Conservation (phyloP, 164 flowering plant species). For the grape (Vitis vinifera) region DNA sequence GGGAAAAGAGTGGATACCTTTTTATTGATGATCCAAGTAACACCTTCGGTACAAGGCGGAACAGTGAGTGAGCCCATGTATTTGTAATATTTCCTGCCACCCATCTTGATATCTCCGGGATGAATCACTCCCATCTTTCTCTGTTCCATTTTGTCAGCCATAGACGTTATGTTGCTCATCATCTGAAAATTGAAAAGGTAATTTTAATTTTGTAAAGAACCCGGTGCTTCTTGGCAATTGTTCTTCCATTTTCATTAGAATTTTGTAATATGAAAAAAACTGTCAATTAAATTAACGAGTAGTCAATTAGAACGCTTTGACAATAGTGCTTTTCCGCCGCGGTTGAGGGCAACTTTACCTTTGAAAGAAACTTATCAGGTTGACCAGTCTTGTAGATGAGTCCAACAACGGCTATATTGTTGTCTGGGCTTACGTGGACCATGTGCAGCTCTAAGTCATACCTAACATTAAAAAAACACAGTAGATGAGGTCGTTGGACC, state of each 20-base stretch:
- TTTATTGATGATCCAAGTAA: conserved; percentile 43
- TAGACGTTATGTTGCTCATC: conserved; percentile 11
- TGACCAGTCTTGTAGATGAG: conserved; percentile 44
- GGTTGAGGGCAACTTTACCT: conserved; percentile 27
- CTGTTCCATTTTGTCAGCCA: conserved; percentile 14
- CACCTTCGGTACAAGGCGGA: conserved; percentile 56
- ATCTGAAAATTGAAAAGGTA: conserved; percentile 20
- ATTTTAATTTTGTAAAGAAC: no score
- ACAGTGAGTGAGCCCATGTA: conserved; percentile 50
- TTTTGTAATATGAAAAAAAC: no score
- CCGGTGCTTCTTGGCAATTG: no score
- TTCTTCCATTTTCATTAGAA: no score
- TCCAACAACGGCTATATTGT: conserved; percentile 48
- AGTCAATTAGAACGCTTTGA: no score
- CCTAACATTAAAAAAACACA: conserved; percentile 22
- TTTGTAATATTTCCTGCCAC: conserved; percentile 32
- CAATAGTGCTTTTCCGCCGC: no score
- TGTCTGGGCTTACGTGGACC: conserved; percentile 45
- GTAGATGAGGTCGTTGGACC: neutral
- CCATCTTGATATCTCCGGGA: conserved; percentile 35
- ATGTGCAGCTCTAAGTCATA: conserved; percentile 57
- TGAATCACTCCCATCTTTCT: conserved; percentile 30
- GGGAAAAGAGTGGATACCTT: conserved; percentile 16
- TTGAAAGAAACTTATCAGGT: conserved; percentile 46
- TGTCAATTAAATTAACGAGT: no score